A percentile compares a stretch with the other conserved stretches of the same genome.
These are phyloP conservation scores for Berberis vulgaris DNA, from an alignment of 164 flowering plant species.

Conservation along the genomic window DNA sequence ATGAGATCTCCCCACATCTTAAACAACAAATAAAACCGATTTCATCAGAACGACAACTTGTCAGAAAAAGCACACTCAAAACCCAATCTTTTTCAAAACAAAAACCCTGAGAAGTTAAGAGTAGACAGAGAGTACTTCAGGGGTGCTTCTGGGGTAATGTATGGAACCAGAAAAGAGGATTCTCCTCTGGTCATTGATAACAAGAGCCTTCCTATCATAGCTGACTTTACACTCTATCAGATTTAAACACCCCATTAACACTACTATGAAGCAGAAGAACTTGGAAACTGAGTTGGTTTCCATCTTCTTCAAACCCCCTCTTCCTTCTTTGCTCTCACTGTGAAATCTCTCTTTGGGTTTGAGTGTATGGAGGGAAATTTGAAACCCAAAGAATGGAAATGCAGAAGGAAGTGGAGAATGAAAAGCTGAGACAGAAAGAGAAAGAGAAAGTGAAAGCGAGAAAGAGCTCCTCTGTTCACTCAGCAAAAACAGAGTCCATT, in stretches of 20 bases:
- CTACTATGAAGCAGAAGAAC: constrained; percentile 15
- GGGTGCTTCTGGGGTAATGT: constrained; percentile 91
- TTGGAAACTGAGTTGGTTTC: constrained; percentile 54
- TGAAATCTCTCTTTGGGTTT: background rate
- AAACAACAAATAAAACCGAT: constrained; percentile 16
- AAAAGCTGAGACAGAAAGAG: no score
- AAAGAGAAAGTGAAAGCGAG: no score
- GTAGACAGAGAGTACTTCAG: constrained; percentile 47
- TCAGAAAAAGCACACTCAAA: background rate
- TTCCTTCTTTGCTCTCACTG: background rate
- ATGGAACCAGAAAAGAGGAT: constrained; percentile 84
- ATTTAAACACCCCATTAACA: constrained; percentile 24
- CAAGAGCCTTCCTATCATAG: constrained; percentile 61
- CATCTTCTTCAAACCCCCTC: constrained; percentile 16
- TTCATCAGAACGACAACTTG: background rate
- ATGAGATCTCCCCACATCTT: constrained; percentile 90
- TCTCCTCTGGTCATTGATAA: constrained; percentile 70
- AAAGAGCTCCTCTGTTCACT: no score
- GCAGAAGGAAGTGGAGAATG: background rate
- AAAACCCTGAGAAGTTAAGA: constrained; percentile 12
- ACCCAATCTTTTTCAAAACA: background rate
- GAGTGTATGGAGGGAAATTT: background rate
- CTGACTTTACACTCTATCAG: constrained; percentile 42
- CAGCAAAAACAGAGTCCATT: no score
- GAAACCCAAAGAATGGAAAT: background rate